These are phyloP conservation scores for Podaxis mareebaensis DNA, from an alignment of 768 basidiomycete species.

Conservation along the genomic window DNA sequence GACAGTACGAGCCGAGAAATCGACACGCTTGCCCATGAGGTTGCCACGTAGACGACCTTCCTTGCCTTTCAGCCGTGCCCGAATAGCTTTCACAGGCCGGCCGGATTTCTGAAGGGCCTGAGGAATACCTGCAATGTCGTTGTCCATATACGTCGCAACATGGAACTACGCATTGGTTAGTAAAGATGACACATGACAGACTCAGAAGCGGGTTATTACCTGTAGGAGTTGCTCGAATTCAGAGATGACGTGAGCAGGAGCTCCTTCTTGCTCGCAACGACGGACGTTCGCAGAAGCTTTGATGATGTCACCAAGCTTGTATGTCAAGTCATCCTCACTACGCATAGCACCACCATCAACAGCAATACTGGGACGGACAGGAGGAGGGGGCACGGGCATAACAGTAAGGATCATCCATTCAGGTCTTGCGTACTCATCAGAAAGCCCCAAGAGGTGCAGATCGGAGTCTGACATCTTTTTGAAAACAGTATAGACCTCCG, in stretches of 20 bases:
- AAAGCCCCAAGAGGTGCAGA: conserved; percentile 86
- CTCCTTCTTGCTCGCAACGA: conserved; percentile 93
- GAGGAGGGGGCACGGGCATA: conserved; percentile 95
- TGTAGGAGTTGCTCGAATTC: conserved; percentile 97
- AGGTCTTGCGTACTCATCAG: conserved; percentile 93
- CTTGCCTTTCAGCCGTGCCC: conserved; percentile 97
- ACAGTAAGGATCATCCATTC: conserved; percentile 99
- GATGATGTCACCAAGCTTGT: conserved; percentile 96
- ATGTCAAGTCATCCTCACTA: conserved; percentile 97
- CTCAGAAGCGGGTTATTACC: conserved; percentile 44
- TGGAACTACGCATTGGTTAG: conserved; percentile 67
- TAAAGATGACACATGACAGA: conserved; percentile 2
- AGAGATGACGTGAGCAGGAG: conserved; percentile 91
- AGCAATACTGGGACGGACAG: conserved; percentile 96
- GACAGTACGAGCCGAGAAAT: conserved; percentile 98
- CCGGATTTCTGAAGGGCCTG: conserved; percentile 98
- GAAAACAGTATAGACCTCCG: conserved; percentile 91
- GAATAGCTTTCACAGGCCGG: conserved; percentile 96
- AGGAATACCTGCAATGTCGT: conserved; percentile 97
- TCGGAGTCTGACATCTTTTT: conserved; percentile 94
- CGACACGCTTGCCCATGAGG: conserved; percentile 99
- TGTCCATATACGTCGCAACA: conserved; percentile 99
- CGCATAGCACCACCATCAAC: conserved; percentile 97
- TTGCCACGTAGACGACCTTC: conserved; percentile 98
- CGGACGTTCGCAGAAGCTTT: conserved; percentile 92